Conservation (phyloP, 129 eudicot genomes). For the Tagetes patula region DNA sequence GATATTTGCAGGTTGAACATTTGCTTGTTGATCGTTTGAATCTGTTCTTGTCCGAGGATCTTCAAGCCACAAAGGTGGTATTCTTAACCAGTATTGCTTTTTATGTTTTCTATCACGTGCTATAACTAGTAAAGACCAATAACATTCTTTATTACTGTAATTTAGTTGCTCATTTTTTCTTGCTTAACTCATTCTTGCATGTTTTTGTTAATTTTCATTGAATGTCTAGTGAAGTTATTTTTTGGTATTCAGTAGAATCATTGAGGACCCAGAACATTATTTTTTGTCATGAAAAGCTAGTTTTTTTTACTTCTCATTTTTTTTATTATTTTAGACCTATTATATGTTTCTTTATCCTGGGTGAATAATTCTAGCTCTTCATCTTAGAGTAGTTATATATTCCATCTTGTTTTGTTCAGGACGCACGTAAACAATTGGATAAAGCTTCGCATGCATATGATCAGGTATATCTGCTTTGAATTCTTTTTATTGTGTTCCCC, state of each 20-base stretch:
- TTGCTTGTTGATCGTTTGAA: slow-evolving; percentile 81
- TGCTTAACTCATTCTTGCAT: slow-evolving; percentile 4
- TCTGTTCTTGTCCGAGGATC: slow-evolving; percentile 76
- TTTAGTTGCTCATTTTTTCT: not conserved
- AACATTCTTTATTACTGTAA: not conserved
- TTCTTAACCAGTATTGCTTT: not conserved
- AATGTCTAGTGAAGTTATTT: not conserved
- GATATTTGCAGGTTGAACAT: slow-evolving; percentile 77
- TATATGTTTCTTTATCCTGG: not conserved
- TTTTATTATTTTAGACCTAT: too few species aligned
- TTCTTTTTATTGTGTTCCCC: not conserved
- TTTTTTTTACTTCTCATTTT: not conserved
- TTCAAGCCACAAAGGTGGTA: slow-evolving; percentile 86
- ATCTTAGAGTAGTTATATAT: slow-evolving; percentile 21
- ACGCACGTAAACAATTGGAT: slow-evolving; percentile 84
- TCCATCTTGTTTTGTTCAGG: slow-evolving; percentile 51
- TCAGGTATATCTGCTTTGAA: slow-evolving; percentile 50
- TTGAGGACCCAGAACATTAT: not conserved
- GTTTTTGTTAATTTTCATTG: slow-evolving; percentile 4
- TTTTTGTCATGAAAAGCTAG: slow-evolving; percentile 17
- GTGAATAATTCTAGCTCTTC: slow-evolving; percentile 2
- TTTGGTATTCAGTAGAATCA: not conserved
- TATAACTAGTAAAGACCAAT: not conserved
- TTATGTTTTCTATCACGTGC: not conserved
- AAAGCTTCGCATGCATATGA: slow-evolving; percentile 79